Percentiles rank a stretch among this genome's conserved stretches.
Evolutionary conservation across 2,329 filamentous ascomycete genomes (phyloP).

Genomic region (Nemania abortiva): DNA sequence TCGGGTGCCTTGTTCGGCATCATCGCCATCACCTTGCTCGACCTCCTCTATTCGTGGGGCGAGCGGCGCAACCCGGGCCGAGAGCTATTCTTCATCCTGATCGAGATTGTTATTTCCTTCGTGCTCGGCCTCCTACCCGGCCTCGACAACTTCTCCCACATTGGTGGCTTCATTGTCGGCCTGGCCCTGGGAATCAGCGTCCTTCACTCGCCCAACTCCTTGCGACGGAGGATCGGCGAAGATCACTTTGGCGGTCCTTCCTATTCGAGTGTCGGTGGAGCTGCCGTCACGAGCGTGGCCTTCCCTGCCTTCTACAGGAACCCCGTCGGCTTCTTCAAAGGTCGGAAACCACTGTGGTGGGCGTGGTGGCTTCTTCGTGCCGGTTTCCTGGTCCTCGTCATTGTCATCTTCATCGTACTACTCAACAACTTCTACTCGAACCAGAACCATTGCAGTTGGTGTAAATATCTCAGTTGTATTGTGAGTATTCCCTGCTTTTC

Average conservation of each 20-base stretch:
- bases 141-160: constrained; percentile 96
- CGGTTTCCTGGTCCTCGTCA: constrained; percentile 80
- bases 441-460: constrained; percentile 84
- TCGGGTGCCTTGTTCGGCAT: constrained; percentile 94
- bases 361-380: constrained; percentile 92
- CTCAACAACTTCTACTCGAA: constrained; percentile 92
- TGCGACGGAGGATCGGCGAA: constrained; percentile 79
- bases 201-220: constrained; percentile 85
- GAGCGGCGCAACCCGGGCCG: constrained; percentile 81
- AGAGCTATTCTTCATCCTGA: constrained; percentile 86
- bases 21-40: constrained; percentile 86
- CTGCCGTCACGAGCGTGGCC: constrained; percentile 57
- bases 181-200: constrained; percentile 87
- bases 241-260: constrained; percentile 65
- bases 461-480: constrained; percentile 93
- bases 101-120: constrained; percentile 91
- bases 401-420: constrained; percentile 87
- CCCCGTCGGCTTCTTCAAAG: constrained; percentile 86
- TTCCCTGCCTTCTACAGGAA: constrained; percentile 69
- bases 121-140: constrained; percentile 91
- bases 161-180: constrained; percentile 95
- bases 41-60: constrained; percentile 92
- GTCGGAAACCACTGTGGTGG: constrained; percentile 95
- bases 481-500: constrained; percentile 67
- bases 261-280: constrained; percentile 74